Conservation (phyloP, 306 rosid genomes). For the Pyrus pyrifolia region DNA sequence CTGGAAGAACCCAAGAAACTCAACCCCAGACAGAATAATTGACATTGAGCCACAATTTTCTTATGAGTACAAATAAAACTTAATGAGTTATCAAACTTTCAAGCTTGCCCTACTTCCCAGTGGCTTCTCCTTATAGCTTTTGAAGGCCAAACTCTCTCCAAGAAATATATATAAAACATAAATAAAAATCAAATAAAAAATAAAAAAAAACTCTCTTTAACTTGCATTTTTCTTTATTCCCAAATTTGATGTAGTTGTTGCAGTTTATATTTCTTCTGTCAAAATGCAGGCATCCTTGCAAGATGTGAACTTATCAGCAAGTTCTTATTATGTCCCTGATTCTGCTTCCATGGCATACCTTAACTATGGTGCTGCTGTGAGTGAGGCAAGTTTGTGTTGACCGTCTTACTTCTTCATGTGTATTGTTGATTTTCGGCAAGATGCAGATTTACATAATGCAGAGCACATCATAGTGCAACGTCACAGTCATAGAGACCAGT, state of each 20-base stretch:
- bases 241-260: background rate
- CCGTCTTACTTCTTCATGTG: background rate
- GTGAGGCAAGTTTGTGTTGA: slow-evolving; percentile 51
- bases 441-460: background rate
- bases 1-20: background rate
- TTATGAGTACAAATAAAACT: background rate
- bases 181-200: no score
- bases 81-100: no score
- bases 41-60: background rate
- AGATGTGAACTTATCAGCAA: slow-evolving; percentile 66
- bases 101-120: background rate
- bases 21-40: background rate
- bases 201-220: background rate
- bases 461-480: background rate
- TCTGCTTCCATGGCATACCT: slow-evolving; percentile 38
- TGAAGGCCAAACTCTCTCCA: background rate
- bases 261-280: slow-evolving; percentile 5
- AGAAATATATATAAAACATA: no score
- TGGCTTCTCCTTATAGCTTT: background rate
- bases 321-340: slow-evolving; percentile 48
- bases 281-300: slow-evolving; percentile 60
- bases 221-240: background rate
- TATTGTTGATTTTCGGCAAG: background rate
- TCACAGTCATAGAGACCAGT: background rate
- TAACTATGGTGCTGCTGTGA: slow-evolving; percentile 83